Evolutionary conservation across 2,329 filamentous ascomycete genomes (phyloP), one percentile per base, ranked within the genome.

Genomic region (Aureobasidium zeae): DNA sequence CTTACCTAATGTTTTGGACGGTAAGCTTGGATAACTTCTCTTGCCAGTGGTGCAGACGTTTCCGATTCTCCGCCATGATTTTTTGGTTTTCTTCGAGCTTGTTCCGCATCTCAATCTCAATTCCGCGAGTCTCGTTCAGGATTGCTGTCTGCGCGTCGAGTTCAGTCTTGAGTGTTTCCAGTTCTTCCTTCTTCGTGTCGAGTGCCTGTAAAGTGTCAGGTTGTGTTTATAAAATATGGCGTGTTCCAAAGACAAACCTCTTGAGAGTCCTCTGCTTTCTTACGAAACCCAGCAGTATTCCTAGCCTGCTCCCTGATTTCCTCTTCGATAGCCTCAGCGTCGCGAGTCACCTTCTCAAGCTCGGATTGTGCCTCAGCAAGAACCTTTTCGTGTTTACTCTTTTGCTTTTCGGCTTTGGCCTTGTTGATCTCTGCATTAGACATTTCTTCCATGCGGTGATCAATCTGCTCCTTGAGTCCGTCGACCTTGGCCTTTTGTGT

Each of bases 31-130:
- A 72, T 7, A 94, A 70, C 67, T 96, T 95, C 48, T 94, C 86
- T 44, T 87, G 71, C 87, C 88, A 96, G 67, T 94, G 86, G 26
- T 73, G 74, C 29, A 84, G 73, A 48, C 84, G 79, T 64, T 85
- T 88, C 61, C 93, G 80, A 63, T 93, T 94, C 57, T 96, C 89
- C 0, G 68, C 64, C 11, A 96, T 73, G 8, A 81, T 77, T 66
- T 98, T 98, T 52, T 94, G 84, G 61, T 89, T 91, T 59, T 96
- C 89, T 58, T 96, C 91, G 1, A 98, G 79, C 67, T 94, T 94
- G 65, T 96, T 96, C 50, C 85, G 83, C 87, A 96, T 95, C 64
- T 98, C 91, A 49, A 98, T 95, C 63, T 98, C 91, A 3, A 82
- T 71, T 0, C 86, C 88, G 8, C 89, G 78, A 0, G 83, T 94